These are phyloP conservation scores for Phaeophleospora eucalypticola DNA, from an alignment of 2,329 filamentous ascomycete species.

Conservation along the genomic window DNA sequence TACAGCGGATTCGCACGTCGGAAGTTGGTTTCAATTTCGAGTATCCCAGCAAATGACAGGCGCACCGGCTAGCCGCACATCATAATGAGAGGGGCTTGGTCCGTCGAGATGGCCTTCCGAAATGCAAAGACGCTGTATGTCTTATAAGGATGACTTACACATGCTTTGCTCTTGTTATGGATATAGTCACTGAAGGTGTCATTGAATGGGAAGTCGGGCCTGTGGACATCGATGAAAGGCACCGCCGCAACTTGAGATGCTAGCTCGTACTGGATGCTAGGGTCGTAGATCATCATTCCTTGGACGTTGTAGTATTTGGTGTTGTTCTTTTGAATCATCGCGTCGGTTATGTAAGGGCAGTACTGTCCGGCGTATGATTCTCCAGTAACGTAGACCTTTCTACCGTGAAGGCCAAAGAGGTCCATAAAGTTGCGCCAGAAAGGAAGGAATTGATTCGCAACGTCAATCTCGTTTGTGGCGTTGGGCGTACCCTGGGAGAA, in stretches of 20 bases:
- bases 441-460: constrained; percentile 39
- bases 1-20: too few species aligned
- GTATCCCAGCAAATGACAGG: too few species aligned
- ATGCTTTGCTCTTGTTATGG: constrained; percentile 31
- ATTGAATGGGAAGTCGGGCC: constrained; percentile 41
- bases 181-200: constrained; percentile 38
- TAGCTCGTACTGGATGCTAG: constrained; percentile 33
- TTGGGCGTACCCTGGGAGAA: constrained; percentile 40
- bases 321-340: constrained; percentile 28
- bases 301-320: constrained; percentile 33
- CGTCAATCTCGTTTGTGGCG: constrained; percentile 40
- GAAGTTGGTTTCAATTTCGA: too few species aligned
- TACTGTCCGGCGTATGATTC: constrained; percentile 26
- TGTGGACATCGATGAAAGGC: constrained; percentile 16
- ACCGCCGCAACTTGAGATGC: constrained; percentile 5
- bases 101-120: too few species aligned
- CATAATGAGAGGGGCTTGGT: too few species aligned
- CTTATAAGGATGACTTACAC: too few species aligned
- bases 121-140: too few species aligned
- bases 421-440: constrained; percentile 51
- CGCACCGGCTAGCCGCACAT: too few species aligned
- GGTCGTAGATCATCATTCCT: constrained; percentile 33
- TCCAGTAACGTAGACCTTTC: constrained; percentile 42
- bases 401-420: constrained; percentile 47
- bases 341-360: constrained; percentile 32